A percentile compares a stretch with the other conserved stretches of the same genome.
Evolutionary conservation across 495 filamentous ascomycete species (phyloP).

Genomic region (Chaetomium tenue): DNA sequence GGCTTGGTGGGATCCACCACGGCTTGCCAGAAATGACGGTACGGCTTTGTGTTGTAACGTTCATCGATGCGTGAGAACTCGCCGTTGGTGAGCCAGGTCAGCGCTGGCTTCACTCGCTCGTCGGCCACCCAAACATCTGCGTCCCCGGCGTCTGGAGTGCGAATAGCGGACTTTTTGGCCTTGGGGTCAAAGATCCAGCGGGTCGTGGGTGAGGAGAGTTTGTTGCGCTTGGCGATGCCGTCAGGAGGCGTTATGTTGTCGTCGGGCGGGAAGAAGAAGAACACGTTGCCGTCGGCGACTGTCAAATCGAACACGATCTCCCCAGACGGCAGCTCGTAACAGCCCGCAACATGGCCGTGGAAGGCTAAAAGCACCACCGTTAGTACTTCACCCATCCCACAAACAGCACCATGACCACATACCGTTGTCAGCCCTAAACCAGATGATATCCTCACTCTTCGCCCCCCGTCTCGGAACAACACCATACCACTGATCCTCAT

Average conservation of each 20-base stretch:
- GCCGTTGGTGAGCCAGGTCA: slow-evolving; percentile 48
- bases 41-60: slow-evolving; percentile 50
- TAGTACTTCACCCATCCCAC: slow-evolving; percentile 1
- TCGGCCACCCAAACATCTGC: slow-evolving; percentile 31
- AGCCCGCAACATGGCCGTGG: slow-evolving; percentile 51
- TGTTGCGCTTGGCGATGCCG: slow-evolving; percentile 34
- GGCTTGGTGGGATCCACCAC: slow-evolving; percentile 45
- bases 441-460: slow-evolving; percentile 50
- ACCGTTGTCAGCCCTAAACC: slow-evolving; percentile 52
- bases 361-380: slow-evolving; percentile 36
- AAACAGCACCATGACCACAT: slow-evolving; percentile 2
- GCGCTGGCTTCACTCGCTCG: slow-evolving; percentile 35
- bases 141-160: slow-evolving; percentile 18
- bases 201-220: slow-evolving; percentile 49
- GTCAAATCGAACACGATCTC: slow-evolving; percentile 54
- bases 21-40: slow-evolving; percentile 56
- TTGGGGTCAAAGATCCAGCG: slow-evolving; percentile 56
- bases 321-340: slow-evolving; percentile 50
- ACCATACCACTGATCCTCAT: slow-evolving; percentile 52
- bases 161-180: slow-evolving; percentile 29
- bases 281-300: slow-evolving; percentile 56
- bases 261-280: slow-evolving; percentile 56
- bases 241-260: slow-evolving; percentile 29
- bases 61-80: slow-evolving; percentile 64
- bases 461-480: slow-evolving; percentile 50